Conservation (phyloP, 2,329 filamentous ascomycete genomes). For the Colletotrichum brevisporum region DNA sequence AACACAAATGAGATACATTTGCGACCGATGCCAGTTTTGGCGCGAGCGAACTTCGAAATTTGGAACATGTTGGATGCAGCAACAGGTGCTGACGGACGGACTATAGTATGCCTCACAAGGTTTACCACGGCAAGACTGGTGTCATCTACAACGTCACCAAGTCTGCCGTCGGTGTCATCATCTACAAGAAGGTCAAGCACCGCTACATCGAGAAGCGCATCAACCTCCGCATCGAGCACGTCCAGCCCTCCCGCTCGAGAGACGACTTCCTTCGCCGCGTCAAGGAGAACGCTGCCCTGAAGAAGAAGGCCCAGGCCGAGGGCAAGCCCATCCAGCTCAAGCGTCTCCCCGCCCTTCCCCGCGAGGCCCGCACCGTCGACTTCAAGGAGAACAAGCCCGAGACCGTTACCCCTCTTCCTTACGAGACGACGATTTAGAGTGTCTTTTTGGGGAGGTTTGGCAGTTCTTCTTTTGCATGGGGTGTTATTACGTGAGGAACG, state of each 20-base stretch:
- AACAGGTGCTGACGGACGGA: slow-evolving; percentile 49
- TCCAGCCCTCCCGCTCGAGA: slow-evolving; percentile 92
- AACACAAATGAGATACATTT: slow-evolving; percentile 12
- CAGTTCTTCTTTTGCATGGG: slow-evolving; percentile 43
- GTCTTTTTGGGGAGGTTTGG: slow-evolving; percentile 38
- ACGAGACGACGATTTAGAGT: slow-evolving; percentile 96
- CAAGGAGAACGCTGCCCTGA: slow-evolving; percentile 94
- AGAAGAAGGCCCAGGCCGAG: slow-evolving; percentile 92
- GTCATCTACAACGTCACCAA: slow-evolving; percentile 99
- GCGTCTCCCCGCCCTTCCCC: slow-evolving; percentile 86
- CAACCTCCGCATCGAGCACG: slow-evolving; percentile 99
- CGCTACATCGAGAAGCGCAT: slow-evolving; percentile 99
- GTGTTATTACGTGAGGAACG: slow-evolving; percentile 44
- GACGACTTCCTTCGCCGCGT: slow-evolving; percentile 97
- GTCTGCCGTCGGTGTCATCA: slow-evolving; percentile 96
- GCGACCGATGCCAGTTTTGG: slow-evolving; percentile 8
- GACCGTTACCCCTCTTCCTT: slow-evolving; percentile 91
- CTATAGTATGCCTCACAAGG: slow-evolving; percentile 95
- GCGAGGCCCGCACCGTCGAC: slow-evolving; percentile 84
- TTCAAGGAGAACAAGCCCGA: slow-evolving; percentile 88
- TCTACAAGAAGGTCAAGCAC: slow-evolving; percentile 99
- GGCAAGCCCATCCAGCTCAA: slow-evolving; percentile 93
- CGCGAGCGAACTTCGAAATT: neutral
- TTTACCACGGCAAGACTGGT: slow-evolving; percentile 99
- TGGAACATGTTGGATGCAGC: neutral